A percentile compares a stretch with the other conserved stretches of the same genome.
Conservation (phyloP, 345 rosid species). For the Melastoma malabathricum region DNA sequence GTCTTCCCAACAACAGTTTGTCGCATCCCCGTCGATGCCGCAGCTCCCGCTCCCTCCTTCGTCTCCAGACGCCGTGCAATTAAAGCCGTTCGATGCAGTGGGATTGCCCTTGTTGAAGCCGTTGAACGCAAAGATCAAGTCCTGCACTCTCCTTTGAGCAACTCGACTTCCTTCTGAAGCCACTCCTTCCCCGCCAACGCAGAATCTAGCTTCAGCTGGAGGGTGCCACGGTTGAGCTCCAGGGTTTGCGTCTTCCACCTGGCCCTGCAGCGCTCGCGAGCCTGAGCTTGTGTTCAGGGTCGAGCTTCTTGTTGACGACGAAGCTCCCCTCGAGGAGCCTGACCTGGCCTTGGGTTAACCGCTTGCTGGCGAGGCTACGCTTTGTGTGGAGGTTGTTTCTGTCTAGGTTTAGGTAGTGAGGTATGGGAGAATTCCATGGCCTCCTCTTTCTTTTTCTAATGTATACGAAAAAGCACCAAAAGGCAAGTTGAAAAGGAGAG, state of each 20-base stretch:
- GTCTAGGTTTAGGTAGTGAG: constrained; percentile 10
- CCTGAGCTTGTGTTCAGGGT: constrained; percentile 55
- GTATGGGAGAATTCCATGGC: constrained; percentile 6
- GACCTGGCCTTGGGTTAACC: constrained; percentile 62
- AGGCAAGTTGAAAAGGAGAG: neutral
- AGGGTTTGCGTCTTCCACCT: constrained; percentile 74
- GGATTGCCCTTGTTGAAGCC: constrained; percentile 2
- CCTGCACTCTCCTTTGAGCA: constrained; percentile 51
- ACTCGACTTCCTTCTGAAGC: constrained; percentile 51
- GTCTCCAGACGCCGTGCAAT: constrained; percentile 14
- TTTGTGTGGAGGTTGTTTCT: constrained; percentile 13
- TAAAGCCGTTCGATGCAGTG: too few species aligned
- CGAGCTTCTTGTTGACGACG: constrained; percentile 52
- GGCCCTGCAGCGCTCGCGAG: constrained; percentile 82
- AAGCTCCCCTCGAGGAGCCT: constrained; percentile 62
- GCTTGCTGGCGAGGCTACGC: constrained; percentile 14
- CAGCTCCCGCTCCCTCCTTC: constrained; percentile 13
- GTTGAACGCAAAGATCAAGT: constrained; percentile 18
- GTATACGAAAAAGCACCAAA: neutral
- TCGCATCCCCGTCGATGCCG: constrained; percentile 1
- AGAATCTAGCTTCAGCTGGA: constrained; percentile 41
- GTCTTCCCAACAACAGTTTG: constrained; percentile 2
- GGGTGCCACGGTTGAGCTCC: constrained; percentile 43
- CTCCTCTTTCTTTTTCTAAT: too few species aligned
- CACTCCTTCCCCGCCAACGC: constrained; percentile 38